Evolutionary conservation across 2,329 filamentous ascomycete genomes (phyloP), one percentile per base, ranked within the genome.

Genomic region (Hymenoscyphus infarciens): DNA sequence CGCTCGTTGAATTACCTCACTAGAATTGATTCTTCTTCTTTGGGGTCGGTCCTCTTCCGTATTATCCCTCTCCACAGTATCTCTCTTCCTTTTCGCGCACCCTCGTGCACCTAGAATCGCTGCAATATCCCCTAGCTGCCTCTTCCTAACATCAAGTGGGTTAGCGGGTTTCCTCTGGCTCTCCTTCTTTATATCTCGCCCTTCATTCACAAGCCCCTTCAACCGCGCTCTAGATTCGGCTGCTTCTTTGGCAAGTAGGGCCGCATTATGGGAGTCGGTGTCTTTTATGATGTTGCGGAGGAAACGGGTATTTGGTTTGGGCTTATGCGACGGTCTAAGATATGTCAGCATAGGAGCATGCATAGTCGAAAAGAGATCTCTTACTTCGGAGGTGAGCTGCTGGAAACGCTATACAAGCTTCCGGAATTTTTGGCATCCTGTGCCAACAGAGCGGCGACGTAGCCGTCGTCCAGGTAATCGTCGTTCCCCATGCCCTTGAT

Each of bases 271-370:
- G 60, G 77, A 89, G 70, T 96, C 90, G 8, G 92, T 96, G 68
- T 95, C 90, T 66, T 88, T 89, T 65, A 99, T 91, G 62, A 98
- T 90, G 71, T 95, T 89, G 63, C 87, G 87, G 52, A 99, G 79
- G 74, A 98, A 98, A 38, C 90, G 85, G 0, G 91, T 97, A 72
- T 99, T 98, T 2, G 94, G 93, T 74, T 94, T 97, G 0, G 91
- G 91, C 66, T 87, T 85, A 68, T 84, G 83, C 55, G 83, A 77
- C 60, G 70, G 72, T 63, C 72, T 74, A 33, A 54, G 33, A 16
- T 56, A 56, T 69, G 31, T 39, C 8, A 25, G 42, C 42, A 15
- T 10, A 25, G 13, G 15, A 15, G 15, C 16, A n/a, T 16, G 33
- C 22, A 19, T 55, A 16, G 59, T 33, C 31, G 7, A 38, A 61